Evolutionary conservation across 768 basidiomycete species (phyloP).

Genomic region (Hemileccinum rubropunctum): DNA sequence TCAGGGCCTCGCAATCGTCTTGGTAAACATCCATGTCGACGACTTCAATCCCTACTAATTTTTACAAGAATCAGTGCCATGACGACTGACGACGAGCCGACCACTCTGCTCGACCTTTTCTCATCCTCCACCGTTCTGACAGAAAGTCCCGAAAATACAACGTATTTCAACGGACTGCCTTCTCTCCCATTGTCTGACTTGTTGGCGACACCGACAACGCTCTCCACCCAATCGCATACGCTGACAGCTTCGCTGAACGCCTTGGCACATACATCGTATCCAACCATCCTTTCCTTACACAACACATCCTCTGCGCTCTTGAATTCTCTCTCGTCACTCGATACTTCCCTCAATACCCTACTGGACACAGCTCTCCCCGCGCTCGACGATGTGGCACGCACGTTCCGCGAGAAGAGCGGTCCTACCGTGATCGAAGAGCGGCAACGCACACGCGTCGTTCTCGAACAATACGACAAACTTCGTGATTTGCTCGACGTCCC

Average conservation of each 20-base stretch:
- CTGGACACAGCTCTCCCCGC: conserved; percentile 67
- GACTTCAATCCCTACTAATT: neutral
- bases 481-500: conserved; percentile 90
- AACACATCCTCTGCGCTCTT: conserved; percentile 71
- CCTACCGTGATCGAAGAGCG: conserved; percentile 67
- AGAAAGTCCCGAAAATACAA: conserved; percentile 26
- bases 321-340: conserved; percentile 70
- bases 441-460: conserved; percentile 74
- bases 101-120: conserved; percentile 26
- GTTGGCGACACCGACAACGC: conserved; percentile 66
- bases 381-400: conserved; percentile 67
- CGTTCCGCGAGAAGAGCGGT: conserved; percentile 74
- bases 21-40: neutral
- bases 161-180: conserved; percentile 66
- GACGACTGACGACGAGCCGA: conserved; percentile 22
- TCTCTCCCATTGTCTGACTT: conserved; percentile 65
- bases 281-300: conserved; percentile 89
- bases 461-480: conserved; percentile 92
- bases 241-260: conserved; percentile 87
- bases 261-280: conserved; percentile 87
- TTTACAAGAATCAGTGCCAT: conserved; percentile 11
- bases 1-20: neutral
- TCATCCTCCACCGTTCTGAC: conserved; percentile 13
- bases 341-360: conserved; percentile 67
- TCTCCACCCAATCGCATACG: conserved; percentile 82